Percentiles rank a stretch among this genome's conserved stretches.
phyloP scores from a whole-genome alignment of 2,329 filamentous ascomycete species.

The Curvularia sp. region DNA sequence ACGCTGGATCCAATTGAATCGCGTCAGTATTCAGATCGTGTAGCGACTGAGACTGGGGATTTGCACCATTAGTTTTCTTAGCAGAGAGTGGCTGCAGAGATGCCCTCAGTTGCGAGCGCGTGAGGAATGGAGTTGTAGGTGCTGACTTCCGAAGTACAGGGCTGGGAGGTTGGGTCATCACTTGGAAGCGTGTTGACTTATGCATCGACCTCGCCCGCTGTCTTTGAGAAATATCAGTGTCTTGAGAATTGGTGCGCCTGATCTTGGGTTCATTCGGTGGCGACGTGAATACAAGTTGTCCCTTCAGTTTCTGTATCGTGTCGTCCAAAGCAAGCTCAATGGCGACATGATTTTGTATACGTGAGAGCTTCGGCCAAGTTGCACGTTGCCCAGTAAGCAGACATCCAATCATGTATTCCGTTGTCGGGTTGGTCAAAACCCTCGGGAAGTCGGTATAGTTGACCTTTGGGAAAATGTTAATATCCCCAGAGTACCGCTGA shows the following conservation, averaged over 20 bases:
- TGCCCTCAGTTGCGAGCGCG: slow-evolving; percentile 20
- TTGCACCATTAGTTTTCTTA: slow-evolving; percentile 23
- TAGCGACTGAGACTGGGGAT: slow-evolving; percentile 9
- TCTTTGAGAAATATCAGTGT: slow-evolving; percentile 24
- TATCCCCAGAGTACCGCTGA: slow-evolving; percentile 92
- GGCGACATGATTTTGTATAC: slow-evolving; percentile 84
- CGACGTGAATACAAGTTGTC: slow-evolving; percentile 72
- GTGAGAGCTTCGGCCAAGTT: slow-evolving; percentile 88
- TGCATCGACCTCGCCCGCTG: slow-evolving; percentile 27
- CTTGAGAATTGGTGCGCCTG: slow-evolving; percentile 36
- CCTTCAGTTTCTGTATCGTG: slow-evolving; percentile 72
- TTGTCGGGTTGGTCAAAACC: slow-evolving; percentile 82
- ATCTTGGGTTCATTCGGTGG: slow-evolving; percentile 60
- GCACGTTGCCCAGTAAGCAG: slow-evolving; percentile 81
- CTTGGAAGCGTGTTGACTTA: slow-evolving; percentile 33
- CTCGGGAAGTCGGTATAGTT: slow-evolving; percentile 74
- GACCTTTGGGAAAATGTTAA: slow-evolving; percentile 88
- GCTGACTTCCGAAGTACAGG: slow-evolving; percentile 27
- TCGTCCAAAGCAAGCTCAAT: slow-evolving; percentile 85
- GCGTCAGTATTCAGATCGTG: slow-evolving; percentile 9
- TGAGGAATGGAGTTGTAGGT: slow-evolving; percentile 26
- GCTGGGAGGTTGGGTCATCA: slow-evolving; percentile 28
- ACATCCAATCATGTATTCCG: slow-evolving; percentile 83
- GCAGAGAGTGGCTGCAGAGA: slow-evolving; percentile 13
- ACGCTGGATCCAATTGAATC: slow-evolving; percentile 31